Conservation (phyloP, 106 monocot genomes). For the Phalaenopsis equestris region DNA sequence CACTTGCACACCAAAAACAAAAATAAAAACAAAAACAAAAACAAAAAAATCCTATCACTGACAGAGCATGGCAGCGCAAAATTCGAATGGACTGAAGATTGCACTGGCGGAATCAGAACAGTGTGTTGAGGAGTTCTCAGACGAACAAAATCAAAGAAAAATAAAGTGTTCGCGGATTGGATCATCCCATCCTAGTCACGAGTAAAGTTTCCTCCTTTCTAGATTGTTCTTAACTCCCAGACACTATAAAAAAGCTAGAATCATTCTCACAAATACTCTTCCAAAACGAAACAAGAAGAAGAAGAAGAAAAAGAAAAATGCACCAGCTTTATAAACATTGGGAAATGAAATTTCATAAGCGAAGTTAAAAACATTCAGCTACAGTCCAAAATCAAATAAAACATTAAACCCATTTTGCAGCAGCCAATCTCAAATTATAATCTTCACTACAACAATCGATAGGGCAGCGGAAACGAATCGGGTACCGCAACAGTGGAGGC, state of each 20-base stretch:
- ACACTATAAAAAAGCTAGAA: background rate
- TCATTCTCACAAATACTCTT: background rate
- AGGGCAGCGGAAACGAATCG: background rate
- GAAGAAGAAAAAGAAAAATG: background rate
- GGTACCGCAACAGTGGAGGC: slow-evolving; percentile 37
- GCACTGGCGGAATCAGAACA: too few species aligned
- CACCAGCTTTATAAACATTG: background rate
- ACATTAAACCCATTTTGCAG: background rate
- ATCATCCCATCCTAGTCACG: background rate
- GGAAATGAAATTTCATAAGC: background rate
- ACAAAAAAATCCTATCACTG: too few species aligned
- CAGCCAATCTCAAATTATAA: background rate
- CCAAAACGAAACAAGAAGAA: background rate
- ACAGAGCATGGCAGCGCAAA: too few species aligned
- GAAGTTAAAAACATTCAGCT: background rate
- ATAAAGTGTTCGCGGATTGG: too few species aligned
- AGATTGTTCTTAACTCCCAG: background rate
- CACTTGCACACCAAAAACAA: too few species aligned
- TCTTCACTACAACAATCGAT: background rate
- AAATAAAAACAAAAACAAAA: too few species aligned
- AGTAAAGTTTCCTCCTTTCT: background rate
- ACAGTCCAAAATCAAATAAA: background rate
- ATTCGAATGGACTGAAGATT: too few species aligned
- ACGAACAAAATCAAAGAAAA: too few species aligned
- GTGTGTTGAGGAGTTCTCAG: too few species aligned